Evolutionary conservation across 2,329 filamentous ascomycete species (phyloP), one percentile per base, ranked within the genome.

Genomic region (Clonostachys rosea): DNA sequence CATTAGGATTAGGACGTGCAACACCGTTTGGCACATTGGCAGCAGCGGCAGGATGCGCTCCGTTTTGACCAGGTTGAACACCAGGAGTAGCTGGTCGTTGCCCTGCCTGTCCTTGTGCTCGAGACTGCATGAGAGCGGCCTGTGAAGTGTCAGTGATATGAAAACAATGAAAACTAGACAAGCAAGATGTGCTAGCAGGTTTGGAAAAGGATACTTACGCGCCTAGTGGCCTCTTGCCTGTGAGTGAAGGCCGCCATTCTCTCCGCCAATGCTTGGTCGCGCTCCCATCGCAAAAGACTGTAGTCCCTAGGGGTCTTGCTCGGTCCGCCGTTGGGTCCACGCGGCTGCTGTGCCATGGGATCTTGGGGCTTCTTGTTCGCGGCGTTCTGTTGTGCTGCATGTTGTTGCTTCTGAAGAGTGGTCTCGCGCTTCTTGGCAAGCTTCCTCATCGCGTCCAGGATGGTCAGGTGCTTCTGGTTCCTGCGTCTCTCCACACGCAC

Each of bases 381-480:
- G 43, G 89, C 89, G 48, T 90, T 81, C 52, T 81, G 80, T 11
- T 85, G 81, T 50, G 83, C 79, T 59, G 95, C 89, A 61, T 96
- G 90, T 60, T 92, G 87, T 62, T 94, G 89, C 71, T 97, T 97
- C 61, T 94, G 90, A 30, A 83, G 73, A 24, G 82, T 78, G 11
- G 87, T 87, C 68, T 99, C 94, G 24, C 92, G 83, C 68, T 96
- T 97, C 74, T 96, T 95, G 1, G 91, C 91, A 43, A 96, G 67
- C 64, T 97, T 99, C 40, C 91, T 83, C 89, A 97, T 96, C 4
- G 89, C 89, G 66, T 97, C 92, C 55, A 99, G 85, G 58, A 97
- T 77, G 42, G 87, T 88, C 48, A 97, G 73, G 60, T 96, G 89
- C 60, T 91, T 89, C 52, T 91, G 88, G 53, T 90, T 89, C 53